Percentiles rank a stretch among this genome's conserved stretches.
These are phyloP conservation scores for Talinum fruticosum DNA, from an alignment of 148 eudicot genomes.

Conservation along the genomic window DNA sequence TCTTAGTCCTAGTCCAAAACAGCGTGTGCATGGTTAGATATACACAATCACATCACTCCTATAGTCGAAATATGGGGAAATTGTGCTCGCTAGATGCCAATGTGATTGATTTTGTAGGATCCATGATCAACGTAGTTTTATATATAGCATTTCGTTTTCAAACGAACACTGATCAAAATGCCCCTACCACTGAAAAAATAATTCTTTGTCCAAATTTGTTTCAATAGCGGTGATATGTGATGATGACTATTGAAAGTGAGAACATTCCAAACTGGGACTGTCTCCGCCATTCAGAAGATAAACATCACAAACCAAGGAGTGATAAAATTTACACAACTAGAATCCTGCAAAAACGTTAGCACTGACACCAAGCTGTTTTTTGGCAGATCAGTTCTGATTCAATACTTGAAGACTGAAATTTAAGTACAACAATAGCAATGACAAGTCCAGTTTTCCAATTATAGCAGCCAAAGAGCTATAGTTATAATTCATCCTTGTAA, in stretches of 20 bases:
- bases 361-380: background rate
- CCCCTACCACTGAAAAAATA: too few relatives aligned
- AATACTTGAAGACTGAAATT: background rate
- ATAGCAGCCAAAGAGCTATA: background rate
- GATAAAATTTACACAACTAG: background rate
- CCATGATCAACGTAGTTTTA: too few relatives aligned
- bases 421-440: background rate
- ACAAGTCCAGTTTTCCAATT: background rate
- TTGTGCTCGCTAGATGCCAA: too few relatives aligned
- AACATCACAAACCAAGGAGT: background rate
- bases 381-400: background rate
- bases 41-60: too few relatives aligned
- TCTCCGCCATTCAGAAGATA: background rate
- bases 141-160: too few relatives aligned
- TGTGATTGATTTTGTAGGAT: too few relatives aligned
- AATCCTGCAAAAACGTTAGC: background rate
- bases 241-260: background rate
- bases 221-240: background rate
- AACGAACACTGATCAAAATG: too few relatives aligned
- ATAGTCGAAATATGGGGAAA: too few relatives aligned
- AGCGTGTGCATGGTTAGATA: too few relatives aligned
- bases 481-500: constrained; percentile 60
- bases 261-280: background rate
- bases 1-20: too few relatives aligned
- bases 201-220: background rate